These are phyloP conservation scores for Lentinula aciculospora DNA, from an alignment of 768 basidiomycete genomes.

Conservation along the genomic window DNA sequence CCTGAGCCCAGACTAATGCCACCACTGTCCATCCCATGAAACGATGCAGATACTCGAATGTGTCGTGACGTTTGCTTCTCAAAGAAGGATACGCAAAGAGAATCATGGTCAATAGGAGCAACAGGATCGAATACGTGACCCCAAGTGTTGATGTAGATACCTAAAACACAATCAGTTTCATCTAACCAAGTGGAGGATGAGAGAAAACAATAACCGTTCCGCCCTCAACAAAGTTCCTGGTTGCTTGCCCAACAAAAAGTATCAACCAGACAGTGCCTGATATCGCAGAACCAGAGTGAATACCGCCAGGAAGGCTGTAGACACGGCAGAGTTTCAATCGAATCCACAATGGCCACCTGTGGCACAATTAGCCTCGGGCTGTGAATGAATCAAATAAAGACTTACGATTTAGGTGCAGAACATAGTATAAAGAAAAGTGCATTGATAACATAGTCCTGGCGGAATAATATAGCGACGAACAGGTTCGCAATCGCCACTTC, in stretches of 20 bases:
- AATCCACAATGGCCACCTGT: conserved; percentile 23
- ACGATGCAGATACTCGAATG: conserved; percentile 49
- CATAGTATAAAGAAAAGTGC: conserved; percentile 48
- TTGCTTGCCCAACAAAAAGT: conserved; percentile 44
- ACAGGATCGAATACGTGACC: conserved; percentile 47
- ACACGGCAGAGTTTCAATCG: conserved; percentile 48
- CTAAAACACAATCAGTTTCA: conserved; percentile 1
- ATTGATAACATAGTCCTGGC: conserved; percentile 54
- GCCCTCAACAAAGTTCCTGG: conserved; percentile 37
- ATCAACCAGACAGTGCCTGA: conserved; percentile 52
- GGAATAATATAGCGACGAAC: conserved; percentile 30
- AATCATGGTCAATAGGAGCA: conserved; percentile 42
- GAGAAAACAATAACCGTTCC: conserved; percentile 21
- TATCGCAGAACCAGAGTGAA: conserved; percentile 52
- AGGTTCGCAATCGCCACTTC: conserved; percentile 40
- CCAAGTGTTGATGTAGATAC: conserved; percentile 15
- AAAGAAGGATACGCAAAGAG: conserved; percentile 47
- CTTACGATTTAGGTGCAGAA: conserved; percentile 32
- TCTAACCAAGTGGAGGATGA: conserved; percentile 2
- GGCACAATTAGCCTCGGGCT: not conserved
- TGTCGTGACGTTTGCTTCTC: conserved; percentile 41
- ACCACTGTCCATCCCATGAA: conserved; percentile 52
- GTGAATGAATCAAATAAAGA: not conserved
- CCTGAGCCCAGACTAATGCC: conserved; percentile 48
- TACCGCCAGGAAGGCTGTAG: conserved; percentile 54